Evolutionary conservation across 1,139 yeast species (phyloP), one percentile per base, ranked within the genome.

Genomic region (Arxiozyma telluris): DNA sequence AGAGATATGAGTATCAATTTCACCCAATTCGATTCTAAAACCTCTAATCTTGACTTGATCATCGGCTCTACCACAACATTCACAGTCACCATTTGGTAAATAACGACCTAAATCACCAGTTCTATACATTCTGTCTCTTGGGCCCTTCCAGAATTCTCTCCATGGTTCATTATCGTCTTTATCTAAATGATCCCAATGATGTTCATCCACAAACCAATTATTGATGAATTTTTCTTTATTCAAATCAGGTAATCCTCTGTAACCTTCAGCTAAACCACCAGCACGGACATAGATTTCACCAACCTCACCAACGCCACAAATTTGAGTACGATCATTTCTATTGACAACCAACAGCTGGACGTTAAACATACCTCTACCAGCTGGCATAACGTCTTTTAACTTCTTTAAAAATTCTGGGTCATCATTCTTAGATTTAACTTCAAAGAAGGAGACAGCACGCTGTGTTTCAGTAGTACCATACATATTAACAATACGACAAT

Each of bases 381-480:
- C 98, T 53, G 98, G 98, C 87, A 94, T 90, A 55, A 90, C 87
- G 66, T 94, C 98, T 73, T 94, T 94, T 73, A 88, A 87, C 51
- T 84, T 80, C 67, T 83, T 84, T 66, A 94, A 77, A 71, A 87
- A 91, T 21, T 80, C 73, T 25, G 95, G 79, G 67, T 90, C 91
- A 43, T 76, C 69, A 44, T 78, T 70, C 61, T 89, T 78, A 41
- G 95, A 82, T 53, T 88, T 83, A 59, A 94, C 91, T 68, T 89
- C 95, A 71, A 83, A 94, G 73, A 81, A 94, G 0, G 98, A 90
- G 21, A 94, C 99, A 1, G 98, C 90, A 69, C 98, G 82, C 75
- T 94, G 99, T 18, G 98, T 94, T 73, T 94, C 99, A 12, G 99
- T 94, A 44, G 98, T 94, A 66, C 99, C 99, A 70, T 94, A 94